Conservation (phyloP, 2,329 filamentous ascomycete species). For the Tolypocladium nubicola region DNA sequence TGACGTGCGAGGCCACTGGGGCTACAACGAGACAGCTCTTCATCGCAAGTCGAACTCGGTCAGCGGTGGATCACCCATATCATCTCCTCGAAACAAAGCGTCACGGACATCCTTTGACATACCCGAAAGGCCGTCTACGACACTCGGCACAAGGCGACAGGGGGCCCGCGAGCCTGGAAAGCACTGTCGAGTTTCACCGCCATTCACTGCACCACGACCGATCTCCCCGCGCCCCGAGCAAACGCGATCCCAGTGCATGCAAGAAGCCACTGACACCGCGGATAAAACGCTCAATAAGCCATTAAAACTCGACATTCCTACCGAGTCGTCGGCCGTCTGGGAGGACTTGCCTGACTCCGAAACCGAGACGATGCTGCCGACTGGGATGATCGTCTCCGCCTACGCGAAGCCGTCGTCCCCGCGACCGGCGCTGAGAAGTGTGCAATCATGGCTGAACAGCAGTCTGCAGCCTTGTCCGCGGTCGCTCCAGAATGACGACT, state of each 20-base stretch:
- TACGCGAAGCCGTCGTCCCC: conserved; percentile 22
- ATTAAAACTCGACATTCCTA: neutral
- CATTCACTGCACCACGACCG: neutral
- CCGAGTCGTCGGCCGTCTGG: conserved; percentile 4
- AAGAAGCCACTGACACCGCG: too few relatives aligned
- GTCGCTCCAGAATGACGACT: conserved; percentile 20
- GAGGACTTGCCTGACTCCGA: conserved; percentile 2
- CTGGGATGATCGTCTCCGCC: conserved; percentile 5
- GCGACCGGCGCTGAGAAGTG: conserved; percentile 21
- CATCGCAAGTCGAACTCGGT: conserved; percentile 14
- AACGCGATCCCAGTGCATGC: neutral
- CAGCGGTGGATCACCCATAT: conserved; percentile 3
- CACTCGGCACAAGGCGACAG: neutral
- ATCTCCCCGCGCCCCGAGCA: neutral
- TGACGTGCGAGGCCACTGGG: neutral
- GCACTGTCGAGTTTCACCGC: neutral
- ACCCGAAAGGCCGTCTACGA: conserved; percentile 3
- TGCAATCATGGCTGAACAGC: conserved; percentile 25
- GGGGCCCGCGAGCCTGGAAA: neutral
- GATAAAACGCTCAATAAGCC: neutral
- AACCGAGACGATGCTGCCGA: conserved; percentile 5
- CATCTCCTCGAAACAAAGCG: conserved; percentile 3
- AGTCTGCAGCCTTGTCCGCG: conserved; percentile 17
- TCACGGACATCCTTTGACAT: conserved; percentile 10
- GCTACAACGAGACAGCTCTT: conserved; percentile 1